Base-by-base conservation (phyloP, 306 rosid genomes). In the Dalbergia oliveri region DNA sequence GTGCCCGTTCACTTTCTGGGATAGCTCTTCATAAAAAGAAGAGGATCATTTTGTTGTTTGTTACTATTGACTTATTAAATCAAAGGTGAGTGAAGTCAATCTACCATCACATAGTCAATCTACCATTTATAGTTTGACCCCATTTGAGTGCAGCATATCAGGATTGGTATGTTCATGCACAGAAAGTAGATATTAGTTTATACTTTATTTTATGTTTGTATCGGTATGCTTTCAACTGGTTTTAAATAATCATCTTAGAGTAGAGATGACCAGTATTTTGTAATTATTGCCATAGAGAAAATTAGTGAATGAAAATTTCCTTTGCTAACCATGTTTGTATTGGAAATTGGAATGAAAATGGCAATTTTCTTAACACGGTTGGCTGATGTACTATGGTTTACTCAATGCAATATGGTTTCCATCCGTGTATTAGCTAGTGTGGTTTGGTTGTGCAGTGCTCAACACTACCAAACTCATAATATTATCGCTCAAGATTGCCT, bases 91-190 rank as follows among this genome's bases (percentile, higher is more conserved):
- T 21, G 1, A 21, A 21, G 23, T 21, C 23, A 21, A 21, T 21
- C 1, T 21, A 21, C 23, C 23, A 21, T 21, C 23, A 21, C 23
- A 21, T 21, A 21, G 23, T 21, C 23, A 21, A 21, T 21, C 1
- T 21, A 21, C 34, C 35, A 50, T 49, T 62, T 47, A 23, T n/a
- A 53, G 63, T 67, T 60, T 66, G 3, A 35, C 37, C 72, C 31
- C 45, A 68, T 73, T 57, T 41, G 57, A 56, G 13, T 73, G 79
- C 50, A 12, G 43, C 26, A 34, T 61, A 11, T 61, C 69, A 21
- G 23, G 23, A 21, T 21, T 21, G 23, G 23, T 21, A 21, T 21
- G 23, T 21, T 21, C 23, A 21, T 35, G 39, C 39, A 35, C 39
- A 35, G n/a, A 35, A 35, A 35, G 4, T 35, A 6, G 39, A 35